These are phyloP conservation scores for Colletotrichum zoysiae DNA, from an alignment of 2,329 filamentous ascomycete genomes.

Conservation along the genomic window DNA sequence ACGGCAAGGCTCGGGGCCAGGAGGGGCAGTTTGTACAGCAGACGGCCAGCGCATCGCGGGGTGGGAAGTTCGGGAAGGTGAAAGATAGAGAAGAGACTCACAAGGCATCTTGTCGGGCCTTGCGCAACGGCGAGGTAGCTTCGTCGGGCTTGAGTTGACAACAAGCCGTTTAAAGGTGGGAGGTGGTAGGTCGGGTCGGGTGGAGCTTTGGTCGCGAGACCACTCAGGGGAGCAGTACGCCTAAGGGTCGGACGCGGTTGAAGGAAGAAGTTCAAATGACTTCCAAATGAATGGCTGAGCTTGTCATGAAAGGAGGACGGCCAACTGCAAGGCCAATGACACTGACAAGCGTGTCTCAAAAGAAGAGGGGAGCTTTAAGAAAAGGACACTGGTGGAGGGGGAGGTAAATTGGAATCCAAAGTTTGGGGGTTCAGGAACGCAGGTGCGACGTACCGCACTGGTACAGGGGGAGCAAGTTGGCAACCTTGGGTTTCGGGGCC, in stretches of 20 bases:
- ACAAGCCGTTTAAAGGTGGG: conserved; percentile 32
- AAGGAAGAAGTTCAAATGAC: conserved; percentile 41
- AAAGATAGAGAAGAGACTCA: conserved; percentile 40
- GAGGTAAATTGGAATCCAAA: conserved; percentile 38
- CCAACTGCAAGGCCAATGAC: conserved; percentile 41
- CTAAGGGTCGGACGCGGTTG: conserved; percentile 29
- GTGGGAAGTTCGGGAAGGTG: neutral
- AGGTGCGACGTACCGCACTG: conserved; percentile 41
- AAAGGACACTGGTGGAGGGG: conserved; percentile 36
- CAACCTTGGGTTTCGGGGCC: conserved; percentile 42
- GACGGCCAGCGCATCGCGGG: conserved; percentile 30
- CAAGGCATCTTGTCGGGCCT: conserved; percentile 45
- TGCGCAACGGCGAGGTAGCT: conserved; percentile 39
- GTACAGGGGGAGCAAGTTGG: conserved; percentile 41
- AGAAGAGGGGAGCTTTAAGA: conserved; percentile 39
- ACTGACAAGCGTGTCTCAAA: conserved; percentile 41
- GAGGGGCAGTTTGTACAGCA: conserved; percentile 9
- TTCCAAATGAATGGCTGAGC: conserved; percentile 42
- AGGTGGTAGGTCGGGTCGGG: conserved; percentile 22
- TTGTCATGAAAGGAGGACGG: conserved; percentile 42
- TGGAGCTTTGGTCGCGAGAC: conserved; percentile 43
- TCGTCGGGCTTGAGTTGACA: conserved; percentile 39
- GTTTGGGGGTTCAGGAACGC: conserved; percentile 42
- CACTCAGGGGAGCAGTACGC: conserved; percentile 38
- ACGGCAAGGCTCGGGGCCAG: conserved; percentile 28